Conservation (phyloP, 345 rosid species). For the Geranium brycei region DNA sequence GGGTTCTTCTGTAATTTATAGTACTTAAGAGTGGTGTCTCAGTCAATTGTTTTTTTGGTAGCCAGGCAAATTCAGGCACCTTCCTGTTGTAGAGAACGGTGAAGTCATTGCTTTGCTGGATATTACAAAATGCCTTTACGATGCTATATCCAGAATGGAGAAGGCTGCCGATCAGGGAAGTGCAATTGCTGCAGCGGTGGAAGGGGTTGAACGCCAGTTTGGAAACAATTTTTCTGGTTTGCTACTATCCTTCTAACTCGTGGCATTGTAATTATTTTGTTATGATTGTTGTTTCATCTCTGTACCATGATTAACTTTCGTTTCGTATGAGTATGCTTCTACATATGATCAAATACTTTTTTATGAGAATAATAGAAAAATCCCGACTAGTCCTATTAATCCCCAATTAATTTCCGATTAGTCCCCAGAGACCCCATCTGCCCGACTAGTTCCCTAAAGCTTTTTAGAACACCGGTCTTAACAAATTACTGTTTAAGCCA, state of each 20-base stretch:
- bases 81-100: conserved; percentile 97
- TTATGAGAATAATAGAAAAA: too few relatives aligned
- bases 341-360: not conserved
- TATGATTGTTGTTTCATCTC: not conserved
- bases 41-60: not conserved
- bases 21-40: conserved; percentile 3
- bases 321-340: not conserved
- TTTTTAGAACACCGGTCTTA: too few relatives aligned
- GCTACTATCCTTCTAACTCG: not conserved
- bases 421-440: too few relatives aligned
- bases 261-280: not conserved
- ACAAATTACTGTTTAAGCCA: too few relatives aligned
- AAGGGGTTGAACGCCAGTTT: conserved; percentile 95
- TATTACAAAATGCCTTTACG: conserved; percentile 87
- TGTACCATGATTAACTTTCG: too few relatives aligned
- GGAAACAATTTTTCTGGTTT: conserved; percentile 64
- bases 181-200: conserved; percentile 95
- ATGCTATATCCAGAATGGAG: conserved; percentile 96
- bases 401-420: too few relatives aligned
- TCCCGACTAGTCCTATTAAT: too few relatives aligned
- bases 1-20: too few relatives aligned
- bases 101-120: conserved; percentile 95
- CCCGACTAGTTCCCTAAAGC: too few relatives aligned
- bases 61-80: conserved; percentile 86
- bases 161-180: conserved; percentile 97